Evolutionary conservation across 768 basidiomycete genomes (phyloP), one percentile per base, ranked within the genome.

Genomic region (Lepiota brunneoincarnata): DNA sequence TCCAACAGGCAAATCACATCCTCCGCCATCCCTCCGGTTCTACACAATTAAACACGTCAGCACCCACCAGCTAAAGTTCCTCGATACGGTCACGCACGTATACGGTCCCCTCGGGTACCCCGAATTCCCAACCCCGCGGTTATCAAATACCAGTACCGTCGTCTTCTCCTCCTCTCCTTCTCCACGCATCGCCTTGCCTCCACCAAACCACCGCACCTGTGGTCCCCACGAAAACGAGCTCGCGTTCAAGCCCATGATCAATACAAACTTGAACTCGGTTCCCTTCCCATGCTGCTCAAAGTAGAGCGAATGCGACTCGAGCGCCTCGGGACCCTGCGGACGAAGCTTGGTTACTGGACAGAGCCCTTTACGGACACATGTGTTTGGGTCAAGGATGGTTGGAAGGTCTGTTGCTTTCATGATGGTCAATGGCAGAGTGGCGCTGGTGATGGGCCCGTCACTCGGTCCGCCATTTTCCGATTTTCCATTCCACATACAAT

Each of bases 121-220:
- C 26, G 86, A 89, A 65, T 89, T 80, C 6, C 91, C 91, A 5
- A 89, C 89, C 1, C 91, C 91, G 34, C 91, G 79, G 65, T 93
- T 92, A 67, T 93, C 91, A 63, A 93, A 91, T 4, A 90, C 87
- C 1, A 93, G 72, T 11, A 81, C 71, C 0, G 82, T 76, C 61
- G 86, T 87, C 28, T 81, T 70, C 11, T 73, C 68, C 14, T 60
- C 43, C 48, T 59, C 14, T 51, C 43, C 58, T 21, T 51, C 41
- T 15, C 40, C 52, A 2, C 76, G 66, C n/a, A 51, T 53, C 24
- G 46, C 50, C 48, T 51, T 52, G 17, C 63, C 67, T 6, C 77
- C 31, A 34, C 53, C 74, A 59, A 93, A 91, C 63, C 86, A 73
- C 3, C 76, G 66, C 2, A 92, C 85, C 64, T 92, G 89, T 0